Evolutionary conservation across 2,329 filamentous ascomycete genomes (phyloP), one percentile per base, ranked within the genome.

Genomic region (Huntiella moniliformis): DNA sequence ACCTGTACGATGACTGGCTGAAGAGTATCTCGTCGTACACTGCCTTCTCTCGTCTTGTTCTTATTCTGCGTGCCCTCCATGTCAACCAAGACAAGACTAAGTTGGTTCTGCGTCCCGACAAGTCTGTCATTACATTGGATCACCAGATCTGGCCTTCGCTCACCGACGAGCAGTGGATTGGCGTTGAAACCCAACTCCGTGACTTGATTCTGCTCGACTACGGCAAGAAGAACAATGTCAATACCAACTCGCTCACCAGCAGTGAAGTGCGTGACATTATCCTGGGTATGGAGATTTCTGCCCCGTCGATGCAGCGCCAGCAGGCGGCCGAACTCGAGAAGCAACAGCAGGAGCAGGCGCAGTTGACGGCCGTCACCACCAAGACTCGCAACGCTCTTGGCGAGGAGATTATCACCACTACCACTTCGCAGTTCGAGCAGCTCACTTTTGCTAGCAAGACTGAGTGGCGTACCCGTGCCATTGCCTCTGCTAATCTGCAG

Each of bases 151-250:
- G 91, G 91, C 91, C 91, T 1, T 80, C 85, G 0, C 67, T 98
- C 46, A 79, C 83, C 0, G 91, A 98, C 53, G 91, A 98, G 55
- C 87, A 94, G 52, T 98, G 91, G 91, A 91, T 98, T 64, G 95
- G 95, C 74, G 85, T 98, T n/a, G 91, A 98, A 69, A 86, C 86
- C 39, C 84, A 93, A 58, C 68, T 98, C 37, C 80, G 91, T 60
- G 91, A 98, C 67, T 67, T 98, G 53, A 98, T 98, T 56, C 60
- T 98, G 54, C 95, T 96, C 54, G 91, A 98, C 60, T 98, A 98
- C 59, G 91, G 91, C 58, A 98, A 96, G 74, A 98, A 98, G 74
- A 98, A 98, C 69, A 98, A 96, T 55, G 91, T 98, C 67, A 98
- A 98, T 56, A 88, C 91, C 10, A 92, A 92, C 12, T 94, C 86